phyloP scores from a whole-genome alignment of 1,139 yeast genomes.

The Zhuliangozyma parablackwelliae region DNA sequence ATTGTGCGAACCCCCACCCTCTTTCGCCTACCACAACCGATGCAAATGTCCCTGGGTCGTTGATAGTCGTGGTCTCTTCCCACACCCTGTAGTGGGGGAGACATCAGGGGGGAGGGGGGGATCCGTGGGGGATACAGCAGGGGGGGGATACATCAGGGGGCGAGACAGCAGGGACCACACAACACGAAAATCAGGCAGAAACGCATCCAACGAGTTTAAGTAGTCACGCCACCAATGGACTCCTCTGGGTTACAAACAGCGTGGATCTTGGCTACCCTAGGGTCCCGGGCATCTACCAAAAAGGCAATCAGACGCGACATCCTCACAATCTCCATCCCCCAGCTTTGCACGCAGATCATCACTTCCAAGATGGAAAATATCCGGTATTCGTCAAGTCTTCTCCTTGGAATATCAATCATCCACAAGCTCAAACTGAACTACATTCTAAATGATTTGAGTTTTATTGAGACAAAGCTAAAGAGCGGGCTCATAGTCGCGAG shows the following conservation, averaged over 20 bases:
- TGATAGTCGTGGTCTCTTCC: too few species aligned
- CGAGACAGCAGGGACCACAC: too few species aligned
- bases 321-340: conserved; percentile 42
- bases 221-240: too few species aligned
- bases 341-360: conserved; percentile 34
- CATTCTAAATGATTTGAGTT: conserved; percentile 32
- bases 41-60: too few species aligned
- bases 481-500: not conserved
- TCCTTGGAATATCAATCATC: conserved; percentile 55
- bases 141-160: too few species aligned
- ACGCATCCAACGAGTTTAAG: too few species aligned
- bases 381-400: conserved; percentile 44
- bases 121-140: too few species aligned
- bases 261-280: conserved; percentile 41
- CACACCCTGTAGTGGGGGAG: too few species aligned
- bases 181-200: too few species aligned
- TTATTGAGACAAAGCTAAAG: conserved; percentile 22
- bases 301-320: conserved; percentile 33
- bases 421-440: conserved; percentile 49
- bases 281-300: conserved; percentile 22
- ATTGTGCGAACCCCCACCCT: too few species aligned
- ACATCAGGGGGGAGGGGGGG: too few species aligned
- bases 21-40: too few species aligned
- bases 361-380: conserved; percentile 23
- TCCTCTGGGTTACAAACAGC: conserved; percentile 12